Percentiles rank a stretch among this genome's conserved stretches.
Conservation (phyloP, 2,329 filamentous ascomycete species). For the Helminthosporium solani region DNA sequence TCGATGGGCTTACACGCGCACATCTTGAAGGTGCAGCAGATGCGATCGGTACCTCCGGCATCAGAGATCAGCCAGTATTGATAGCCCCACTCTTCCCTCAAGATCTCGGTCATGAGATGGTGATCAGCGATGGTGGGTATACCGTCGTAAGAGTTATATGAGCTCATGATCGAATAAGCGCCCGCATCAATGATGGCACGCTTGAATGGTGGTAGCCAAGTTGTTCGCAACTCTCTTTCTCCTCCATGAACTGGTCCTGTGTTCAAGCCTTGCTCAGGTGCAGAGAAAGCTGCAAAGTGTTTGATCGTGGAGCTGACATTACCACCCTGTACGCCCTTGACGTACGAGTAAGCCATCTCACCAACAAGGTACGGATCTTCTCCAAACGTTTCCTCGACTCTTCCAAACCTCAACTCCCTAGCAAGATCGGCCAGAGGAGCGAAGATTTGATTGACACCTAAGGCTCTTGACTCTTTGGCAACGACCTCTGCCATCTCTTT, state of each 20-base stretch:
- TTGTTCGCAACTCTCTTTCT: conserved; percentile 56
- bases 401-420: conserved; percentile 68
- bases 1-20: conserved; percentile 61
- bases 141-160: conserved; percentile 74
- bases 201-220: conserved; percentile 62
- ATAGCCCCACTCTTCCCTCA: conserved; percentile 72
- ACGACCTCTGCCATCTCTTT: conserved; percentile 67
- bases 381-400: conserved; percentile 72
- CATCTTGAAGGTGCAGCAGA: conserved; percentile 65
- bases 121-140: conserved; percentile 66
- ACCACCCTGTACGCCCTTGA: conserved; percentile 62
- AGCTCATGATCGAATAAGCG: conserved; percentile 70
- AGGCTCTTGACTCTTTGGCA: conserved; percentile 63
- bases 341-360: conserved; percentile 64
- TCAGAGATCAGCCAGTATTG: conserved; percentile 68
- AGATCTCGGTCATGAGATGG: conserved; percentile 63
- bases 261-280: conserved; percentile 72
- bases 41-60: conserved; percentile 68
- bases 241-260: conserved; percentile 61
- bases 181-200: conserved; percentile 69
- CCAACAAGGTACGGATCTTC: conserved; percentile 70
- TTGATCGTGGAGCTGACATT: conserved; percentile 73
- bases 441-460: conserved; percentile 74
- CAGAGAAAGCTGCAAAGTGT: conserved; percentile 70
- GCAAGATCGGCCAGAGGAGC: conserved; percentile 70